phyloP scores from a whole-genome alignment of 2,329 filamentous ascomycete genomes.

The Zasmidium cellare region DNA sequence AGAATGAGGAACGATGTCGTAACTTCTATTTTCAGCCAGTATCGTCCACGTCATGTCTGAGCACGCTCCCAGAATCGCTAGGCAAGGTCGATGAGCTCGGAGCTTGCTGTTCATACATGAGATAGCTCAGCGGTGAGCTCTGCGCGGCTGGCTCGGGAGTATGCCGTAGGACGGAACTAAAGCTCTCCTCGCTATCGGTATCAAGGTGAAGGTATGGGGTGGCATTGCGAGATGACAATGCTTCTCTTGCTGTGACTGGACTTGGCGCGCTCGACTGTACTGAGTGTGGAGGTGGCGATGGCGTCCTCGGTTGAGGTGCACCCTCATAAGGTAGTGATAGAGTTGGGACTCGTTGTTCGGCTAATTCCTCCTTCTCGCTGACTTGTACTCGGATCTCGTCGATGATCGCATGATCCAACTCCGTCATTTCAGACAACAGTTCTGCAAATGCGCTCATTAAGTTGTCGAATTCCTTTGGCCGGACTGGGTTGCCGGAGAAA shows the following conservation, averaged over 20 bases:
- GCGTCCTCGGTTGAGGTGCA: slow-evolving; percentile 9
- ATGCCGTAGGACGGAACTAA: slow-evolving; percentile 28
- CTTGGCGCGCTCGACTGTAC: slow-evolving; percentile 24
- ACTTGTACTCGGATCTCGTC: slow-evolving; percentile 38
- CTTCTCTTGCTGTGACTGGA: slow-evolving; percentile 31
- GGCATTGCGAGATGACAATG: slow-evolving; percentile 16
- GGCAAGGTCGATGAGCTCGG: slow-evolving; percentile 22
- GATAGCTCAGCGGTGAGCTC: neutral
- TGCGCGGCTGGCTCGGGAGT: slow-evolving; percentile 4
- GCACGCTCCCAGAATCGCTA: slow-evolving; percentile 31
- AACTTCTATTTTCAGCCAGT: slow-evolving; percentile 6
- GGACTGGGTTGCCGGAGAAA: slow-evolving; percentile 71
- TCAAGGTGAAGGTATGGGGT: slow-evolving; percentile 26
- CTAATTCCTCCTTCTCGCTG: slow-evolving; percentile 10
- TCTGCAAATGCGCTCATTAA: slow-evolving; percentile 85
- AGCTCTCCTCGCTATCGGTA: slow-evolving; percentile 25
- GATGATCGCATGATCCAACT: slow-evolving; percentile 58
- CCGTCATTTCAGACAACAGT: slow-evolving; percentile 72
- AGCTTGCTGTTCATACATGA: neutral
- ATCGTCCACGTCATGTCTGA: slow-evolving; percentile 18
- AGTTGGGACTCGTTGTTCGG: neutral
- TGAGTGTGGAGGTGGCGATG: slow-evolving; percentile 16
- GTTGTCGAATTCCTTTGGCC: slow-evolving; percentile 68
- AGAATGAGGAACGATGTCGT: neutral
- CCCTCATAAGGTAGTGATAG: slow-evolving; percentile 4